A percentile compares a stretch with the other conserved stretches of the same genome.
These are phyloP conservation scores for Penicillium roqueforti DNA, from an alignment of 495 filamentous ascomycete genomes.

Conservation along the genomic window DNA sequence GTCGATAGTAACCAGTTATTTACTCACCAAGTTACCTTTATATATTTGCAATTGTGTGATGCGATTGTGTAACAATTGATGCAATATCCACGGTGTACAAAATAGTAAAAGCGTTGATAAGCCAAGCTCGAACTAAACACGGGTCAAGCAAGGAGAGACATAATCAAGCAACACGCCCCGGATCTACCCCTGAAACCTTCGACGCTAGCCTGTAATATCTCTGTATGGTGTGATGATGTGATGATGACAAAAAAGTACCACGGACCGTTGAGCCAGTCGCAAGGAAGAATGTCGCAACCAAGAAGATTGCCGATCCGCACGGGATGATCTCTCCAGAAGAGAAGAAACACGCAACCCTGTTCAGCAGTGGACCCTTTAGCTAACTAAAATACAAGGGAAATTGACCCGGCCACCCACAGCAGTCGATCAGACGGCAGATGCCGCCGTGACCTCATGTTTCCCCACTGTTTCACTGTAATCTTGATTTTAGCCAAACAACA, in stretches of 20 bases:
- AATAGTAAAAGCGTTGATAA: too few relatives aligned
- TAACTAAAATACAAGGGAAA: neutral
- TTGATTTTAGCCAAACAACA: conserved; percentile 14
- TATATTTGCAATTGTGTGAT: too few relatives aligned
- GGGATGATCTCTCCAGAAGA: neutral
- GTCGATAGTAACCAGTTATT: too few relatives aligned
- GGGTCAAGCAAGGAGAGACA: too few relatives aligned
- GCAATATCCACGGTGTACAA: too few relatives aligned
- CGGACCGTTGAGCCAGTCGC: neutral
- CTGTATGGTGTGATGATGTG: neutral
- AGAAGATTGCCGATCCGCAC: neutral
- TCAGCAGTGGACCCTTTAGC: neutral
- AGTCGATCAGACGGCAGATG: conserved; percentile 27
- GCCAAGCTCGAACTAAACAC: neutral
- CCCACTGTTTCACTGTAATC: conserved; percentile 18
- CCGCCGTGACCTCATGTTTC: conserved; percentile 25
- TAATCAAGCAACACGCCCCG: neutral
- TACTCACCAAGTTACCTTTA: too few relatives aligned
- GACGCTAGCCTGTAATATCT: neutral
- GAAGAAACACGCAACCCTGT: neutral
- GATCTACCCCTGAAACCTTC: neutral
- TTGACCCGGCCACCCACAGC: neutral
- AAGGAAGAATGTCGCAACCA: neutral
- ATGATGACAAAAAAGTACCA: neutral
- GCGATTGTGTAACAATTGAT: too few relatives aligned